These are phyloP conservation scores for Sarcomyxa edulis DNA, from an alignment of 768 basidiomycete species.

Conservation along the genomic window DNA sequence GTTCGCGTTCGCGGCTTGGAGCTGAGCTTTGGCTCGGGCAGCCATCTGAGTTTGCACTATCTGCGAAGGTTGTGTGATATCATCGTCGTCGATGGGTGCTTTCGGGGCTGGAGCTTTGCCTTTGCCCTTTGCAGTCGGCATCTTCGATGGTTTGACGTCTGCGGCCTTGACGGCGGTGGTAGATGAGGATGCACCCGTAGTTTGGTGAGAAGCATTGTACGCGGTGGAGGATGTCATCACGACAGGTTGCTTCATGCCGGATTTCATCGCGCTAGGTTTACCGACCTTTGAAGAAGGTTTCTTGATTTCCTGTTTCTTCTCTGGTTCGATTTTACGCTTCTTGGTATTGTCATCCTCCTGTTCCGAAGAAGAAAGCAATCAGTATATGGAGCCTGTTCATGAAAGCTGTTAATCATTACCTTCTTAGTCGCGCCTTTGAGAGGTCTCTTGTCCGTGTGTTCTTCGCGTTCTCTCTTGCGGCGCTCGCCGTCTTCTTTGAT, in stretches of 20 bases:
- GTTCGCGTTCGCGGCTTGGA: conserved; percentile 48
- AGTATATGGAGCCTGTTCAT: too few species aligned
- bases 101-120: conserved; percentile 42
- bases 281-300: conserved; percentile 30
- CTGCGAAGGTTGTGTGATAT: conserved; percentile 55
- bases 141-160: conserved; percentile 29
- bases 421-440: conserved; percentile 55
- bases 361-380: too few species aligned
- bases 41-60: conserved; percentile 64
- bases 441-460: conserved; percentile 64
- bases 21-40: conserved; percentile 62
- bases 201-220: conserved; percentile 33
- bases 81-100: conserved; percentile 37
- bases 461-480: conserved; percentile 79
- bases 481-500: conserved; percentile 69
- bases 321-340: conserved; percentile 64
- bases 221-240: conserved; percentile 31
- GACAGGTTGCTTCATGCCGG: conserved; percentile 31
- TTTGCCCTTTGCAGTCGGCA: conserved; percentile 36
- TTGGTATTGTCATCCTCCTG: conserved; percentile 68
- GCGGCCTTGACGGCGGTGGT: conserved; percentile 19
- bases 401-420: conserved; percentile 23
- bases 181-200: conserved; percentile 20
- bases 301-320: conserved; percentile 55
- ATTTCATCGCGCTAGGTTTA: conserved; percentile 26